Evolutionary conservation across 305 asterid genomes (phyloP).

Genomic region (Petunia hybrid): DNA sequence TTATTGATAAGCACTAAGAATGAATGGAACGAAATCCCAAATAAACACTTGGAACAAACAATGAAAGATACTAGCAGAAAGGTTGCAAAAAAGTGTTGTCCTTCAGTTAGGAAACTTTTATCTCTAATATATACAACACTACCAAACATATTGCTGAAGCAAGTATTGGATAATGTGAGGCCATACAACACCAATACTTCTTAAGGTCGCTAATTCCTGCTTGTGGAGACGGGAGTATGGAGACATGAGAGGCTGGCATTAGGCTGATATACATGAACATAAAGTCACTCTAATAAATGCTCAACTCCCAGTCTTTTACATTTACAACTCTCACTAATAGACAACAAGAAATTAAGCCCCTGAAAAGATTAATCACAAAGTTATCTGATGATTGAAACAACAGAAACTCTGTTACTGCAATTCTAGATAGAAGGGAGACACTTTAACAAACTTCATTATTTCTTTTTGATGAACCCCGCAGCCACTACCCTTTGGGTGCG

Average conservation of each 20-base stretch:
- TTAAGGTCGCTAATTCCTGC: slow-evolving; percentile 17
- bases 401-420: not conserved
- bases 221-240: not conserved
- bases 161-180: slow-evolving; percentile 20
- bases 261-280: slow-evolving; percentile 3
- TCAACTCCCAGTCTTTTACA: not conserved
- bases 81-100: not conserved
- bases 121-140: not conserved
- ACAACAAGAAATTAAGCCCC: not conserved
- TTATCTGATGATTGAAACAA: slow-evolving; percentile 6
- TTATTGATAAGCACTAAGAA: not conserved
- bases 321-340: not conserved
- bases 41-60: slow-evolving; percentile 18
- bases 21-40: not conserved
- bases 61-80: slow-evolving; percentile 17
- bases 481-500: too few relatives aligned
- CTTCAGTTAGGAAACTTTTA: not conserved
- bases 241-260: slow-evolving; percentile 1
- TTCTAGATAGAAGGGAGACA: not conserved
- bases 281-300: not conserved
- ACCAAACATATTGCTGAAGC: not conserved
- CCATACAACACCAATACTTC: slow-evolving; percentile 5
- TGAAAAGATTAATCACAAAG: not conserved
- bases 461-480: not conserved
- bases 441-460: slow-evolving; percentile 13